These are phyloP conservation scores for Peronosclerospora sorghi DNA, from an alignment of 352 stramenopile species.

Conservation along the genomic window DNA sequence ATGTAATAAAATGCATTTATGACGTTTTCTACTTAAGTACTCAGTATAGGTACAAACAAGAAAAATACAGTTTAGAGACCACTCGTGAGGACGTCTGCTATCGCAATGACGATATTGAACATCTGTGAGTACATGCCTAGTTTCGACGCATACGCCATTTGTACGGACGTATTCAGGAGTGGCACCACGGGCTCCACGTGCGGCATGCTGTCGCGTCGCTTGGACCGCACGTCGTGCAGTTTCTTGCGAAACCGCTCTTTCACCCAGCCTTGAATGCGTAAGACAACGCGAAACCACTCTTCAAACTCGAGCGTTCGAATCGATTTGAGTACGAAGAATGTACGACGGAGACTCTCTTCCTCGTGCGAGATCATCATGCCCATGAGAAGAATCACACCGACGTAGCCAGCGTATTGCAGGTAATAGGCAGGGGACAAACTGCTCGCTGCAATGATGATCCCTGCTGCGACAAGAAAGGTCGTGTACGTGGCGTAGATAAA, in stretches of 20 bases:
- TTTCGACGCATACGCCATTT: conserved; percentile 63
- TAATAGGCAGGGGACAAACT: conserved; percentile 44
- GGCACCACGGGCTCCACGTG: conserved; percentile 9
- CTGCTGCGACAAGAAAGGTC: conserved; percentile 47
- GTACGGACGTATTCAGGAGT: conserved; percentile 59
- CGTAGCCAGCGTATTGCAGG: conserved; percentile 57
- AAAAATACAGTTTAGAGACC: conserved; percentile 17
- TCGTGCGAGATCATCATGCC: conserved; percentile 83
- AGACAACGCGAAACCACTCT: conserved; percentile 65
- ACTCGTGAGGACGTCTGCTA: conserved; percentile 55
- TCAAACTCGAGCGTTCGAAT: conserved; percentile 75
- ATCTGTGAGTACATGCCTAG: conserved; percentile 75
- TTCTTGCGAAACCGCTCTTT: conserved; percentile 53
- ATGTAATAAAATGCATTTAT: no score
- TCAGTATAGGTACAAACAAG: no score
- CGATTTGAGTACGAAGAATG: conserved; percentile 77
- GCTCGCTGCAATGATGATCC: conserved; percentile 54
- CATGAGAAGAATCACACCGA: conserved; percentile 55
- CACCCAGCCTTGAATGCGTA: conserved; percentile 66
- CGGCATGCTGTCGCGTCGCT: conserved; percentile 21
- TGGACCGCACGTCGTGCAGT: conserved; percentile 39
- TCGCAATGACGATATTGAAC: conserved; percentile 66
- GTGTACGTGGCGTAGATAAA: conserved; percentile 75
- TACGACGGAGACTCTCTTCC: conserved; percentile 61
- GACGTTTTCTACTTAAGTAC: no score